Evolutionary conservation across 2,329 filamentous ascomycete genomes (phyloP).

Genomic region (Teratosphaeria zuluensis): DNA sequence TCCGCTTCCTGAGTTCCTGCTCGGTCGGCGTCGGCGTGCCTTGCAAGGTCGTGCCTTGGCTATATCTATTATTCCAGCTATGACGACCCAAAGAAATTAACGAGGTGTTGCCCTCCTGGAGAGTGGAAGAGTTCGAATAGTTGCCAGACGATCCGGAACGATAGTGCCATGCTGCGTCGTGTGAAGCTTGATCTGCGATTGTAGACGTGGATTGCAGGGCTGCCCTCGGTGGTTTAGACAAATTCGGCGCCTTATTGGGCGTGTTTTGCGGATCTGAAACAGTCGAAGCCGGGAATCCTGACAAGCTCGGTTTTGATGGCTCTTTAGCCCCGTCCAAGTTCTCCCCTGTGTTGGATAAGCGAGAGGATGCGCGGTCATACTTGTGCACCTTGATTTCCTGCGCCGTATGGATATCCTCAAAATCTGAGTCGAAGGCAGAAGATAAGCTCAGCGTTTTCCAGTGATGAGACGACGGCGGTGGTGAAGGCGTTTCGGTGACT

Average conservation of each 20-base stretch:
- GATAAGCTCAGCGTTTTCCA: not conserved
- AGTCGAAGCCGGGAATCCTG: slow-evolving; percentile 14
- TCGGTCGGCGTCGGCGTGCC: slow-evolving; percentile 21
- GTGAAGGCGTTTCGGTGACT: slow-evolving; percentile 18
- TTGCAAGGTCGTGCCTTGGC: slow-evolving; percentile 20
- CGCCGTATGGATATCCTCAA: slow-evolving; percentile 3
- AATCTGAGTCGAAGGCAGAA: not conserved
- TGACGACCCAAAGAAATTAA: slow-evolving; percentile 10
- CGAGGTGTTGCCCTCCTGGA: slow-evolving; percentile 14
- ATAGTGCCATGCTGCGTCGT: slow-evolving; percentile 15
- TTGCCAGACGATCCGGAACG: slow-evolving; percentile 18
- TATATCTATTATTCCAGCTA: slow-evolving; percentile 16
- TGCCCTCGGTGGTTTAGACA: slow-evolving; percentile 11
- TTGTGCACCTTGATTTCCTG: slow-evolving; percentile 4
- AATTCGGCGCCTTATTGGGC: slow-evolving; percentile 17
- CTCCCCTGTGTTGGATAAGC: slow-evolving; percentile 7
- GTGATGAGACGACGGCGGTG: slow-evolving; percentile 4
- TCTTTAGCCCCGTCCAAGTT: slow-evolving; percentile 16
- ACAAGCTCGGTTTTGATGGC: slow-evolving; percentile 10
- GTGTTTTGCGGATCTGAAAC: slow-evolving; percentile 20
- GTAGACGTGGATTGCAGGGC: slow-evolving; percentile 14
- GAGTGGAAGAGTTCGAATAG: slow-evolving; percentile 19
- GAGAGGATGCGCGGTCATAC: slow-evolving; percentile 7
- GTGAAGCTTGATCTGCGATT: slow-evolving; percentile 8
- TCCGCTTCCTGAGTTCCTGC: slow-evolving; percentile 13